A percentile compares a stretch with the other conserved stretches of the same genome.
phyloP scores from a whole-genome alignment of 106 monocot genomes.

The Posidonia australis region DNA sequence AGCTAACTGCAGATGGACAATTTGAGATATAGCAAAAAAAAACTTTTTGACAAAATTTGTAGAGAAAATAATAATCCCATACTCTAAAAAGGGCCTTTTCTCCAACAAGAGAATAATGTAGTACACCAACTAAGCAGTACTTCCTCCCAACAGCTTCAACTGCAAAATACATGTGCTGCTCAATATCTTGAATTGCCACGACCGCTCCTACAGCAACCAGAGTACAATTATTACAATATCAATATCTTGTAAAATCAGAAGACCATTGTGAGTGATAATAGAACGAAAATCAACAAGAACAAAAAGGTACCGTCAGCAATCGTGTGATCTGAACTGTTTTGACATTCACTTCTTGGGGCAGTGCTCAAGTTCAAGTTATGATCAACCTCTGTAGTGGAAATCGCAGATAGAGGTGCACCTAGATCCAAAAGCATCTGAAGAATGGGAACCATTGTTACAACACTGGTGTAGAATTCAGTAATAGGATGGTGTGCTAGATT shows the following conservation, averaged over 20 bases:
- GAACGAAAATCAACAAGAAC: background rate
- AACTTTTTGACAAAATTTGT: no score
- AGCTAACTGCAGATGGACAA: no score
- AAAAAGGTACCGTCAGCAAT: conserved; percentile 70
- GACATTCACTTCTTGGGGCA: conserved; percentile 8
- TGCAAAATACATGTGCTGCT: conserved; percentile 76
- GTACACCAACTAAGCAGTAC: conserved; percentile 37
- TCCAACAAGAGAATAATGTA: conserved; percentile 76
- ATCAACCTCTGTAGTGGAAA: conserved; percentile 16
- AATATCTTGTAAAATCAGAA: background rate
- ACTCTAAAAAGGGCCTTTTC: conserved; percentile 77
- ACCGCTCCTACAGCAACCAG: conserved; percentile 46
- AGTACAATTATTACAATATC: background rate
- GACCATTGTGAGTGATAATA: background rate
- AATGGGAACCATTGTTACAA: background rate
- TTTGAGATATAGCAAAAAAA: no score
- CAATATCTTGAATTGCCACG: conserved; percentile 71
- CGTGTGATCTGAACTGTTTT: conserved; percentile 17
- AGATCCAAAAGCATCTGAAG: conserved; percentile 55
- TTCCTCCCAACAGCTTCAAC: conserved; percentile 39
- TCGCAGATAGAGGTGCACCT: conserved; percentile 28
- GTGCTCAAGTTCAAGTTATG: conserved; percentile 10
- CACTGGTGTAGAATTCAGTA: background rate
- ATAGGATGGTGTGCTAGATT: no score
- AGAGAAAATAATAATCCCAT: conserved; percentile 4